Percentiles rank a stretch among this genome's conserved stretches.
These are phyloP conservation scores for Asterophora lycoperdoides DNA, from an alignment of 768 basidiomycete genomes.

Conservation along the genomic window DNA sequence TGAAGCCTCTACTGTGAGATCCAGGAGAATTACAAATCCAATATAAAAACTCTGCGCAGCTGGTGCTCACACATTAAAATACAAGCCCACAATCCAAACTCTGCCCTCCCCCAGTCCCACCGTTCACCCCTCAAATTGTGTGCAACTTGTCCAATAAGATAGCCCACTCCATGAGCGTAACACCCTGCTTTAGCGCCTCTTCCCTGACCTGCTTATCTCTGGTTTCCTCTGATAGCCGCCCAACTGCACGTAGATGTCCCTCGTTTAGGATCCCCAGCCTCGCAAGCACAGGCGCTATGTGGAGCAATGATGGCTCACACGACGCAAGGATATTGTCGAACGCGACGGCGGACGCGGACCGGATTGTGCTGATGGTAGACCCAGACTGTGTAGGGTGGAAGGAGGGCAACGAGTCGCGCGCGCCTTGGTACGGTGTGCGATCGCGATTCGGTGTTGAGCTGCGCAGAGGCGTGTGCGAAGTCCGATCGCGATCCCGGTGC, in stretches of 20 bases:
- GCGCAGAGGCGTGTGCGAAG: conserved; percentile 9
- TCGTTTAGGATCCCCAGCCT: conserved; percentile 54
- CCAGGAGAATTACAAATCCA: neutral
- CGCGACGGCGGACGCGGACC: conserved; percentile 30
- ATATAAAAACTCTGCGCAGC: neutral
- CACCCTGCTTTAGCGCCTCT: conserved; percentile 60
- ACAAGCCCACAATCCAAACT: neutral
- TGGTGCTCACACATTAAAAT: neutral
- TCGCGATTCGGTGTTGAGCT: conserved; percentile 18
- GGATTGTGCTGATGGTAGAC: conserved; percentile 41
- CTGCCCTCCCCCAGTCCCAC: no score
- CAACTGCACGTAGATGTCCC: conserved; percentile 62
- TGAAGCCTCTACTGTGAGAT: neutral
- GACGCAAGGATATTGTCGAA: conserved; percentile 54
- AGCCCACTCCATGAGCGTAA: conserved; percentile 77
- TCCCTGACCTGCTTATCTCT: conserved; percentile 67
- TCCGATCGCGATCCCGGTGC: conserved; percentile 2
- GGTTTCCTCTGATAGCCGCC: conserved; percentile 58
- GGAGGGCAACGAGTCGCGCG: conserved; percentile 16
- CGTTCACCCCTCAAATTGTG: neutral
- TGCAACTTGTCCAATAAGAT: conserved; percentile 66
- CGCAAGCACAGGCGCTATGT: conserved; percentile 54
- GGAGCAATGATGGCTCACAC: conserved; percentile 62
- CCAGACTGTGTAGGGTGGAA: conserved; percentile 37
- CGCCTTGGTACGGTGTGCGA: neutral